Evolutionary conservation across 139 green algal species (phyloP).

Genomic region (Haematococcus sp.): DNA sequence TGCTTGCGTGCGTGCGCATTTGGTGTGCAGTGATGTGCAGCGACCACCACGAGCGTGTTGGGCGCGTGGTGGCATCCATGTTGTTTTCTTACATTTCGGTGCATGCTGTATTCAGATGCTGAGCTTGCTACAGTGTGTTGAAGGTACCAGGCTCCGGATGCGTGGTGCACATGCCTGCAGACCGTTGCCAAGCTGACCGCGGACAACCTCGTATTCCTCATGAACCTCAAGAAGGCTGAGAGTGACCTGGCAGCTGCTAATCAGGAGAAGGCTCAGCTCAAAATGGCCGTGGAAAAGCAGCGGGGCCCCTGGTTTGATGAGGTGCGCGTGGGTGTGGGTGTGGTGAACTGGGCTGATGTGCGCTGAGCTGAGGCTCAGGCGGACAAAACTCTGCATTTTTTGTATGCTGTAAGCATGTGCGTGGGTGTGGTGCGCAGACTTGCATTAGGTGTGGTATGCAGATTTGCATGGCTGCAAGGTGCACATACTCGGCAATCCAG

Average conservation of each 20-base stretch:
- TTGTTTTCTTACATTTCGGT: too few species aligned
- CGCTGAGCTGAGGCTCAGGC: background rate
- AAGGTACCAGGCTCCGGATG: background rate
- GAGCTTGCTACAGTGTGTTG: too few species aligned
- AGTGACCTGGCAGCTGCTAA: slow-evolving; percentile 33
- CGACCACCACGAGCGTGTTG: too few species aligned
- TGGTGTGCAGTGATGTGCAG: too few species aligned
- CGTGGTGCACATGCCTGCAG: slow-evolving; percentile 12
- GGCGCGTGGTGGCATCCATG: too few species aligned
- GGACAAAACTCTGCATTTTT: background rate
- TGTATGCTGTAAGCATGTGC: too few species aligned
- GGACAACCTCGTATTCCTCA: slow-evolving; percentile 66
- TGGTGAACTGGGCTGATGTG: background rate
- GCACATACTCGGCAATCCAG: too few species aligned
- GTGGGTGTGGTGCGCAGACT: too few species aligned
- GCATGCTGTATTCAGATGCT: too few species aligned
- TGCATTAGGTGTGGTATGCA: background rate
- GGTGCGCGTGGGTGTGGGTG: slow-evolving; percentile 28
- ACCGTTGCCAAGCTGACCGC: slow-evolving; percentile 58
- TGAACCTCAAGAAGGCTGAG: slow-evolving; percentile 52
- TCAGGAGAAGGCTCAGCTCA: slow-evolving; percentile 20
- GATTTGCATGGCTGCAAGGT: background rate
- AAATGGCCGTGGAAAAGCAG: slow-evolving; percentile 46
- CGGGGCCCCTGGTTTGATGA: slow-evolving; percentile 58
- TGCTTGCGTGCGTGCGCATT: too few species aligned